Percentiles rank a stretch among this genome's conserved stretches.
Evolutionary conservation across 768 basidiomycete species (phyloP).

Genomic region (Boletus edulis): DNA sequence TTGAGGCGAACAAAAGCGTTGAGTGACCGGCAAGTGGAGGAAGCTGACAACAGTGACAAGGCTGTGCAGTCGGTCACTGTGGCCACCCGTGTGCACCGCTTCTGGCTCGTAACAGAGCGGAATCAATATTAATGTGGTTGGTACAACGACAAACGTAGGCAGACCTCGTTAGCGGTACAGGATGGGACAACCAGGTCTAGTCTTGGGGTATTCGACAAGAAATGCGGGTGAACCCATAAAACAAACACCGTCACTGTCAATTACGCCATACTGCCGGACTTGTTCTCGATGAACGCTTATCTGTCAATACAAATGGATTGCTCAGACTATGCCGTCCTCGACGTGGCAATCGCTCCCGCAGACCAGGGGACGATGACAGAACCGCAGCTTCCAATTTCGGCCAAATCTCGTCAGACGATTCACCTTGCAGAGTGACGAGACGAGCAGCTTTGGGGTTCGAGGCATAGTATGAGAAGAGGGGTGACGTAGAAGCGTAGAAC

Average conservation of each 20-base stretch:
- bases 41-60: slow-evolving; percentile 2
- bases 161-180: slow-evolving; percentile 3
- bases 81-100: not conserved
- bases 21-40: not conserved
- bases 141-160: too few relatives aligned
- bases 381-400: slow-evolving; percentile 70
- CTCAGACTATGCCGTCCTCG: slow-evolving; percentile 52
- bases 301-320: slow-evolving; percentile 46
- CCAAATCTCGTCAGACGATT: slow-evolving; percentile 90
- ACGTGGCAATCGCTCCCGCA: slow-evolving; percentile 50
- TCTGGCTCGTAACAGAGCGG: too few relatives aligned
- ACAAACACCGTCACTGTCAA: slow-evolving; percentile 2
- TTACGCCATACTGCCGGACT: slow-evolving; percentile 15
- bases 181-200: not conserved
- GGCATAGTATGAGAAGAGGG: slow-evolving; percentile 73
- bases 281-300: slow-evolving; percentile 10
- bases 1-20: slow-evolving; percentile 22
- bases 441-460: slow-evolving; percentile 39
- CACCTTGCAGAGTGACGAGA: slow-evolving; percentile 61
- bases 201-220: slow-evolving; percentile 4
- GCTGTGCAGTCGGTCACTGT: slow-evolving; percentile 6
- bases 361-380: slow-evolving; percentile 51
- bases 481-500: slow-evolving; percentile 80
- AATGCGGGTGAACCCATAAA: not conserved
- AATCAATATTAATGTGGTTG: too few relatives aligned